A percentile compares a stretch with the other conserved stretches of the same genome.
These are phyloP conservation scores for Trichoderma asperellum DNA, from an alignment of 2,329 filamentous ascomycete species.

Conservation along the genomic window DNA sequence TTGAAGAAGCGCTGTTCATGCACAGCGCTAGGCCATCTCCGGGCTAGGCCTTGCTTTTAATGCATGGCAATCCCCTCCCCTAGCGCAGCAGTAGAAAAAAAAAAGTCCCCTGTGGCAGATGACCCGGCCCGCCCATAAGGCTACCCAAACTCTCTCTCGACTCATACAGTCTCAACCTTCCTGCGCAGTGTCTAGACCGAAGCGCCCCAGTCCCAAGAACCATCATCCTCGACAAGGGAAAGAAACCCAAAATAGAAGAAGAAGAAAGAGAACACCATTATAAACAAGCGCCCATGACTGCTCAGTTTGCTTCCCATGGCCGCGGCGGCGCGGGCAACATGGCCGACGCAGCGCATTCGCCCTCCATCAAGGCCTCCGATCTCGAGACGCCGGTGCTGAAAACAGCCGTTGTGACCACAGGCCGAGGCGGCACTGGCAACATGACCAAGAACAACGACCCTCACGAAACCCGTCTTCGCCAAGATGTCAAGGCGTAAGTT, in stretches of 20 bases:
- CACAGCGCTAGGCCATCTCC: background rate
- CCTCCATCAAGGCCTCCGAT: slow-evolving; percentile 62
- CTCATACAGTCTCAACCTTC: background rate
- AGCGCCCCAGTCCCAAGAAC: background rate
- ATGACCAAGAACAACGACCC: slow-evolving; percentile 78
- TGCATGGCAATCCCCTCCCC: background rate
- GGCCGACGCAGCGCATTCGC: slow-evolving; percentile 55
- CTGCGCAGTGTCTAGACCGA: background rate
- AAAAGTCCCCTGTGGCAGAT: slow-evolving; percentile 26
- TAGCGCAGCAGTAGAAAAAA: slow-evolving; percentile 9
- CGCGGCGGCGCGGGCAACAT: slow-evolving; percentile 82
- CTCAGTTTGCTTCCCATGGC: slow-evolving; percentile 64
- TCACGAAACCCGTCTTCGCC: slow-evolving; percentile 72
- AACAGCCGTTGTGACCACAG: slow-evolving; percentile 81
- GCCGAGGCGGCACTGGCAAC: slow-evolving; percentile 85
- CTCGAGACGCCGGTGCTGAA: slow-evolving; percentile 85
- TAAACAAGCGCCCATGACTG: slow-evolving; percentile 37
- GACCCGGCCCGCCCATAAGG: slow-evolving; percentile 19
- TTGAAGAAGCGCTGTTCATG: background rate
- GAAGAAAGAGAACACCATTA: background rate
- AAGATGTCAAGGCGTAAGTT: slow-evolving; percentile 77
- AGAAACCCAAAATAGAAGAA: background rate
- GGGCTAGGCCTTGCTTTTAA: background rate
- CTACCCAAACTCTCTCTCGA: slow-evolving; percentile 19
- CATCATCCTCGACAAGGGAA: background rate